A percentile compares a stretch with the other conserved stretches of the same genome.
Conservation (phyloP, 192 early-diverging fungal species). For the Haplosporangium gracile region DNA sequence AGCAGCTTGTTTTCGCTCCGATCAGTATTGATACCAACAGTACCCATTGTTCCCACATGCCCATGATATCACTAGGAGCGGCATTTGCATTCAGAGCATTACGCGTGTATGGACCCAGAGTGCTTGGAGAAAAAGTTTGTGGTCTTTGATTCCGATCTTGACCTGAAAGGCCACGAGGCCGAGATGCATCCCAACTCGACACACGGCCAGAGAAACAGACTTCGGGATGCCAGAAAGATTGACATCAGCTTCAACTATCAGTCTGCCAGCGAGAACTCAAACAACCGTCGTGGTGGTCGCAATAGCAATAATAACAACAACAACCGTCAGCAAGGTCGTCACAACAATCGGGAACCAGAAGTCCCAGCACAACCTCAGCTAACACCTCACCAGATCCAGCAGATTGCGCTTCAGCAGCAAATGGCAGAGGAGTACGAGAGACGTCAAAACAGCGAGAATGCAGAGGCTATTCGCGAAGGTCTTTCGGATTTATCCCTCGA, state of each 20-base stretch:
- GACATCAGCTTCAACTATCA: conserved; percentile 39
- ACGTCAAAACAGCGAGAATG: conserved; percentile 32
- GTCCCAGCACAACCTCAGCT: conserved; percentile 34
- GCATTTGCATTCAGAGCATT: conserved; percentile 89
- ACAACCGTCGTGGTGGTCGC: conserved; percentile 16
- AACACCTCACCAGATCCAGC: conserved; percentile 52
- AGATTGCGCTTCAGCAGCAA: conserved; percentile 47
- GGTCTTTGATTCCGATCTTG: conserved; percentile 93
- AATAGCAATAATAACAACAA: conserved; percentile 24
- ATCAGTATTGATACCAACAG: neutral
- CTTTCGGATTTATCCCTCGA: conserved; percentile 22
- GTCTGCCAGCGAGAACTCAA: conserved; percentile 19
- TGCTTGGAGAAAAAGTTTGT: conserved; percentile 97
- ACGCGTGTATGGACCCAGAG: conserved; percentile 79
- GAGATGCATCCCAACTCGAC: conserved; percentile 41
- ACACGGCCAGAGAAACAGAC: conserved; percentile 45
- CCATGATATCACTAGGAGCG: conserved; percentile 57
- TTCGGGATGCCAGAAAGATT: conserved; percentile 32
- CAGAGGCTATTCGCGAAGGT: conserved; percentile 3
- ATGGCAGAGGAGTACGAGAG: conserved; percentile 42
- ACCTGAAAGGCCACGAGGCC: conserved; percentile 92
- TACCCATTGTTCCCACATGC: neutral
- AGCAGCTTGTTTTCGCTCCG: neutral
- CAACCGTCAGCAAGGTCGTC: conserved; percentile 23
- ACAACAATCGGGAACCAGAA: conserved; percentile 9